A percentile compares a stretch with the other conserved stretches of the same genome.
These are phyloP conservation scores for Suillus bovinus DNA, from an alignment of 768 basidiomycete species.

Conservation along the genomic window DNA sequence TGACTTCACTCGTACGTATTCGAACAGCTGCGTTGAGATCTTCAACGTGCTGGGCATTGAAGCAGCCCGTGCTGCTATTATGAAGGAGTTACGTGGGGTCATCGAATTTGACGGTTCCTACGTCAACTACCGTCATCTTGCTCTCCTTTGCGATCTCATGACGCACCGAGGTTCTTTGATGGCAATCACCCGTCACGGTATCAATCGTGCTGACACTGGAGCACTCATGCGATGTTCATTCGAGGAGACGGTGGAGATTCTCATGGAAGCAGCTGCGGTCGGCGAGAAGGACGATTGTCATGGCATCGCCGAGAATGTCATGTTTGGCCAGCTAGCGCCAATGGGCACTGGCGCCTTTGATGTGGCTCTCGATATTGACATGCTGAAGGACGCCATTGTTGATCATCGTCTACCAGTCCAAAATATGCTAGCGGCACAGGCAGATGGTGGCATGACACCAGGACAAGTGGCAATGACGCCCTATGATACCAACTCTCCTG, in stretches of 20 bases:
- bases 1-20: conserved; percentile 90
- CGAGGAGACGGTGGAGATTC: conserved; percentile 98
- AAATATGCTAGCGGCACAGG: conserved; percentile 72
- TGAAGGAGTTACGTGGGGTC: conserved; percentile 91
- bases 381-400: conserved; percentile 98
- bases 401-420: conserved; percentile 92
- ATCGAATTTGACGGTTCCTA: conserved; percentile 99
- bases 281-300: conserved; percentile 99
- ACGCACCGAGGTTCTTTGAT: conserved; percentile 92
- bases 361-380: conserved; percentile 93
- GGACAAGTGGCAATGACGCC: conserved; percentile 95
- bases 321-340: conserved; percentile 99
- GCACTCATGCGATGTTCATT: conserved; percentile 98
- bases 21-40: conserved; percentile 95
- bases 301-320: conserved; percentile 98
- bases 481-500: conserved; percentile 89
- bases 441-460: conserved; percentile 88
- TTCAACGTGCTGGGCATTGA: conserved; percentile 96
- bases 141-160: conserved; percentile 97
- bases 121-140: conserved; percentile 97
- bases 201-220: conserved; percentile 98
- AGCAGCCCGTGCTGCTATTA: conserved; percentile 90
- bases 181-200: conserved; percentile 99
- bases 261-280: conserved; percentile 98
- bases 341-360: conserved; percentile 99